These are phyloP conservation scores for Melanopsichium pennsylvanicum DNA, from an alignment of 1,284 basidiomycete genomes.

Conservation along the genomic window DNA sequence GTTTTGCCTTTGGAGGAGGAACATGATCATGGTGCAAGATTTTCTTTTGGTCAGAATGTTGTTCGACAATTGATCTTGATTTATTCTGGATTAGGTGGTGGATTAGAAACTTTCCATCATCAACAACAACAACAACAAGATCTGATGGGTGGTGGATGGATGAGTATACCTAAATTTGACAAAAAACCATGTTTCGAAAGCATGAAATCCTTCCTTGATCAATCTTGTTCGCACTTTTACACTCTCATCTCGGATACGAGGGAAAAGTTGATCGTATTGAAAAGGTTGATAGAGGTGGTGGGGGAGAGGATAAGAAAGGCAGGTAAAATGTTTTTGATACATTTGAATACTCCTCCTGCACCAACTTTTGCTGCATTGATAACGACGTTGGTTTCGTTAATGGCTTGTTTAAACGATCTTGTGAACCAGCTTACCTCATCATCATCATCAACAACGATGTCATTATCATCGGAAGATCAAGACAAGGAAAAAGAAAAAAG, in stretches of 20 bases:
- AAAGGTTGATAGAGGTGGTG: background rate
- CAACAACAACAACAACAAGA: background rate
- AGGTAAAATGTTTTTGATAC: slow-evolving; percentile 1
- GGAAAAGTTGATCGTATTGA: background rate
- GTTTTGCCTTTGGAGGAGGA: background rate
- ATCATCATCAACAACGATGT: too few species aligned
- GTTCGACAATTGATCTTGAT: background rate
- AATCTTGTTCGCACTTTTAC: too few species aligned
- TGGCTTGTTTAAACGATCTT: too few species aligned
- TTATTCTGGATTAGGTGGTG: slow-evolving; percentile 8
- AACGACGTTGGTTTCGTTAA: too few species aligned
- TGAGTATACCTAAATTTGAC: slow-evolving; percentile 1
- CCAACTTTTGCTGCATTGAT: slow-evolving; percentile 38
- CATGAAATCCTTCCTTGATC: too few species aligned
- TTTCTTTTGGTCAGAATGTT: background rate
- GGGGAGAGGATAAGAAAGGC: background rate
- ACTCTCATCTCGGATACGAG: background rate
- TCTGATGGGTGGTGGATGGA: too few species aligned
- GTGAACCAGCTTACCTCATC: background rate
- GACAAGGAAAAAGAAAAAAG: too few species aligned
- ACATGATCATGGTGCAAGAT: too few species aligned
- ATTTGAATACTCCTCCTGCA: slow-evolving; percentile 37
- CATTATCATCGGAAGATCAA: too few species aligned
- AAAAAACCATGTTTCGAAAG: too few species aligned
- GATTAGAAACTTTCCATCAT: background rate